phyloP scores from a whole-genome alignment of 2,329 filamentous ascomycete genomes.

The Phaeosphaeria sp. region DNA sequence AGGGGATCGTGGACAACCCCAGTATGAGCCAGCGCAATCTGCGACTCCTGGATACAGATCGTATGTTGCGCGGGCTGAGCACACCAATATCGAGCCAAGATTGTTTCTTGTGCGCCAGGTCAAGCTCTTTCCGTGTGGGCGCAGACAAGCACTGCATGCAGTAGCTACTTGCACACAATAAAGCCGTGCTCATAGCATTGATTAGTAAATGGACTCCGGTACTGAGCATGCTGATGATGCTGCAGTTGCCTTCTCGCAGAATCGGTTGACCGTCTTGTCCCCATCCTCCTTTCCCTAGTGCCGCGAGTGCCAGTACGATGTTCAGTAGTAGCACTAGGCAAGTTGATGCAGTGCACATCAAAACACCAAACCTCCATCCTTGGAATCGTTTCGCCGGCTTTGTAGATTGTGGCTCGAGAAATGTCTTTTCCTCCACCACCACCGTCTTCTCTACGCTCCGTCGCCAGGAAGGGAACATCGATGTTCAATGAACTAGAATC shows the following conservation, averaged over 20 bases:
- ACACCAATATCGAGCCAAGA: slow-evolving; percentile 22
- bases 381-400: not conserved
- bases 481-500: no score
- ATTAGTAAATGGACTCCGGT: slow-evolving; percentile 54
- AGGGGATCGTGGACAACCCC: slow-evolving; percentile 12
- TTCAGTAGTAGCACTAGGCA: not conserved
- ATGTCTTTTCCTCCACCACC: not conserved
- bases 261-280: not conserved
- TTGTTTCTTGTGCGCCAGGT: slow-evolving; percentile 52
- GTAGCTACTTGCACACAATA: slow-evolving; percentile 58
- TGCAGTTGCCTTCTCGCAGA: slow-evolving; percentile 1
- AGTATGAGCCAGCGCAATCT: slow-evolving; percentile 14
- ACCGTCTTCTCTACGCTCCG: no score
- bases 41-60: slow-evolving; percentile 10
- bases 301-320: not conserved
- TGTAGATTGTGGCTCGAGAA: not conserved
- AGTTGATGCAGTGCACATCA: not conserved
- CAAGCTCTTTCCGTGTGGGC: slow-evolving; percentile 57
- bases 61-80: slow-evolving; percentile 20
- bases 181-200: slow-evolving; percentile 54
- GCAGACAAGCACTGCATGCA: slow-evolving; percentile 60
- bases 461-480: no score
- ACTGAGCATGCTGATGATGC: not conserved
- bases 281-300: not conserved
- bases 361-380: not conserved